phyloP scores from a whole-genome alignment of 2,329 filamentous ascomycete genomes.

The Dothideomycetes sp. region DNA sequence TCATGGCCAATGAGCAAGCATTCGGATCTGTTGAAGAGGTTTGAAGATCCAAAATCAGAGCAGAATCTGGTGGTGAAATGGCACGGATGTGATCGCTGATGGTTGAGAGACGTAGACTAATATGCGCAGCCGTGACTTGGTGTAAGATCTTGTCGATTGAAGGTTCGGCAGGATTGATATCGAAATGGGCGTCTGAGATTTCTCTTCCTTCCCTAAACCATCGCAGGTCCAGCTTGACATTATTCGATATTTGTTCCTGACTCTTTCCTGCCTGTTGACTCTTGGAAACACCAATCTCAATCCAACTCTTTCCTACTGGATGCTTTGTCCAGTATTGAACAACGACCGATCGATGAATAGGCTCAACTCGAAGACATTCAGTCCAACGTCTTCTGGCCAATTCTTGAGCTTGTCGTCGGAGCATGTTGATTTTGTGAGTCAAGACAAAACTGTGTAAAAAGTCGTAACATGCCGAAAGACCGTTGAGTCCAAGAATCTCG shows the following conservation, averaged over 20 bases:
- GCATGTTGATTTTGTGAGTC: constrained; percentile 80
- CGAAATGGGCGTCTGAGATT: constrained; percentile 57
- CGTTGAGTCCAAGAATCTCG: constrained; percentile 56
- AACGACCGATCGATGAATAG: constrained; percentile 69
- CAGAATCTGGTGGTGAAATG: constrained; percentile 48
- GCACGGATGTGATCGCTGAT: constrained; percentile 53
- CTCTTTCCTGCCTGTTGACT: constrained; percentile 33
- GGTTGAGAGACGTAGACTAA: constrained; percentile 59
- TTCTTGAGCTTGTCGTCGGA: constrained; percentile 66
- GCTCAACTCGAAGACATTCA: constrained; percentile 66
- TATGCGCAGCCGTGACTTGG: constrained; percentile 65
- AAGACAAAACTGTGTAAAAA: constrained; percentile 81
- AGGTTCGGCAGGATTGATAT: constrained; percentile 56
- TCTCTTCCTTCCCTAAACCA: constrained; percentile 84
- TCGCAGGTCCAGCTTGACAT: constrained; percentile 47
- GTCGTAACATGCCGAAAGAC: constrained; percentile 71
- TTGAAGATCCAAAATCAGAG: constrained; percentile 49
- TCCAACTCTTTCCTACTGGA: constrained; percentile 71
- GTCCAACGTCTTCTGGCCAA: constrained; percentile 67
- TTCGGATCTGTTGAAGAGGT: constrained; percentile 54
- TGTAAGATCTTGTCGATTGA: constrained; percentile 68
- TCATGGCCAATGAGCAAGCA: constrained; percentile 58
- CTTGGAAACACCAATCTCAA: constrained; percentile 74
- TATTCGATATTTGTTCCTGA: constrained; percentile 19
- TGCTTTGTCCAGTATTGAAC: constrained; percentile 84